A percentile compares a stretch with the other conserved stretches of the same genome.
Conservation (phyloP, 495 filamentous ascomycete species). For the Geopyxis carbonaria region DNA sequence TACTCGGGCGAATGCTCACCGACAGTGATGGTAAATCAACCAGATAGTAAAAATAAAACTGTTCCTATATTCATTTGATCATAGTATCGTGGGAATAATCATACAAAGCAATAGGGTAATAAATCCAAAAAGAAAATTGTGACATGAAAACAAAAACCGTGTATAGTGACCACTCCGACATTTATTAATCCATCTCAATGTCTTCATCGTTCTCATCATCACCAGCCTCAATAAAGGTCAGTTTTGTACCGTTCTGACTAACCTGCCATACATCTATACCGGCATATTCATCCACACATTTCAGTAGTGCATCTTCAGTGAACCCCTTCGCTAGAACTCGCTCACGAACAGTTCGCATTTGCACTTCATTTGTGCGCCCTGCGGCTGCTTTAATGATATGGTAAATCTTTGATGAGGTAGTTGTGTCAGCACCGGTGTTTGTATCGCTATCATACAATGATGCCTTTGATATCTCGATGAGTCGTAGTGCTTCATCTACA, state of each 20-base stretch:
- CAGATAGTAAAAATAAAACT: too few species aligned
- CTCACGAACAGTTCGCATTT: slow-evolving; percentile 70
- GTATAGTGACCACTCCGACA: too few species aligned
- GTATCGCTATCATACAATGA: slow-evolving; percentile 54
- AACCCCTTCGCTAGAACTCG: slow-evolving; percentile 90
- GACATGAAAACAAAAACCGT: too few species aligned
- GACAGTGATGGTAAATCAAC: too few species aligned
- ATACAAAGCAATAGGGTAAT: too few species aligned
- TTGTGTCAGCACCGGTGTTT: slow-evolving; percentile 47
- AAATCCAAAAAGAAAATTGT: too few species aligned
- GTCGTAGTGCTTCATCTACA: slow-evolving; percentile 81
- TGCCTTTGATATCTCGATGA: slow-evolving; percentile 83
- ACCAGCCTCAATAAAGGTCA: slow-evolving; percentile 49
- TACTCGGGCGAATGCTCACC: too few species aligned
- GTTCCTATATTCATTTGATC: too few species aligned
- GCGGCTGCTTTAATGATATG: slow-evolving; percentile 73
- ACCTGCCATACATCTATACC: slow-evolving; percentile 91
- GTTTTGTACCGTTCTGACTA: slow-evolving; percentile 60
- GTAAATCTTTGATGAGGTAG: slow-evolving; percentile 78
- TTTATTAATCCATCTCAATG: slow-evolving; percentile 29
- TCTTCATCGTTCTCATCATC: slow-evolving; percentile 36
- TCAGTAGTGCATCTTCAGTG: slow-evolving; percentile 76
- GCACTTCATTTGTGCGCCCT: slow-evolving; percentile 71
- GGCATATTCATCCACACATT: slow-evolving; percentile 77
- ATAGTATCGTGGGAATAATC: too few species aligned